These are phyloP conservation scores for Neurospora sp. DNA, from an alignment of 495 filamentous ascomycete genomes.

Conservation along the genomic window DNA sequence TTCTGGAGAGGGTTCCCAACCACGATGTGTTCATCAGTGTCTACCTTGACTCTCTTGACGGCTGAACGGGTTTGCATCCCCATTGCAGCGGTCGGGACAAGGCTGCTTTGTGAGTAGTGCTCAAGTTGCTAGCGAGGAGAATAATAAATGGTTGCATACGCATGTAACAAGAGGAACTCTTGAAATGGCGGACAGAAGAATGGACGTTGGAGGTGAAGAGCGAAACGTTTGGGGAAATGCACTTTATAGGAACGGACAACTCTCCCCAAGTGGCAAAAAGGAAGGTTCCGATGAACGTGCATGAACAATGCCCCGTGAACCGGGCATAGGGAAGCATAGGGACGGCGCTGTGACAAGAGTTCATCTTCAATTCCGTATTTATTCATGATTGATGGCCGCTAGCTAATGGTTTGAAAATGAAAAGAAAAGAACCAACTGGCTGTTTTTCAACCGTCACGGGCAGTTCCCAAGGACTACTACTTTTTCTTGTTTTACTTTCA, in stretches of 20 bases:
- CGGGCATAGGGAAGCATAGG: too few relatives aligned
- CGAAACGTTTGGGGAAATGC: not conserved
- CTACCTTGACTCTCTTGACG: not conserved
- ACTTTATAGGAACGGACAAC: not conserved
- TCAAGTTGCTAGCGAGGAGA: too few relatives aligned
- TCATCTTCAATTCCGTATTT: not conserved
- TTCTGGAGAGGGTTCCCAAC: not conserved
- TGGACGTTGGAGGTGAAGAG: not conserved
- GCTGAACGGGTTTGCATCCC: not conserved
- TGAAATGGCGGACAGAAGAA: too few relatives aligned
- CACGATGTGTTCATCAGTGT: not conserved
- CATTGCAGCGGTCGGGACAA: not conserved
- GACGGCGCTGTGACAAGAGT: not conserved
- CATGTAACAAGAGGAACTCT: too few relatives aligned
- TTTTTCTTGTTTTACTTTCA: too few relatives aligned
- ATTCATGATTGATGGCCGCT: not conserved
- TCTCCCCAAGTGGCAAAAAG: not conserved
- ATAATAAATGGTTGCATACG: too few relatives aligned
- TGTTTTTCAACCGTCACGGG: too few relatives aligned
- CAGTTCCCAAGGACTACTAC: too few relatives aligned
- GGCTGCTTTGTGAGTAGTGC: not conserved
- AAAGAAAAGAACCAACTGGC: not conserved
- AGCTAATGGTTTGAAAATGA: not conserved
- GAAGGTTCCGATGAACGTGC: not conserved
- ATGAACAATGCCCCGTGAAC: not conserved